Evolutionary conservation across 2,329 filamentous ascomycete species (phyloP).

Genomic region (Celoporthe dispersa): DNA sequence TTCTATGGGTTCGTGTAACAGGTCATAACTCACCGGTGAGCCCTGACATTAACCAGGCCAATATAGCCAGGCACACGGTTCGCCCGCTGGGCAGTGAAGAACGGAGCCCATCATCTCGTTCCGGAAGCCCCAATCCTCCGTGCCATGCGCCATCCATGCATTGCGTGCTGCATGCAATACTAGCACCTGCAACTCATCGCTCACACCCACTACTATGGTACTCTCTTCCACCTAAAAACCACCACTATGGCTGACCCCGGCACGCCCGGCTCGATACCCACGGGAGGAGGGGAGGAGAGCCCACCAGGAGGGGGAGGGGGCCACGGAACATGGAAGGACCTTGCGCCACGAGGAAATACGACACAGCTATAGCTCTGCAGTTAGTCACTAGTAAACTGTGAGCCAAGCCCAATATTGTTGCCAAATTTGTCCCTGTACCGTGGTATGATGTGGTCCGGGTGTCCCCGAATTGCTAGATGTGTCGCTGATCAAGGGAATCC

Average conservation of each 20-base stretch:
- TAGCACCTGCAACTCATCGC: slow-evolving; percentile 31
- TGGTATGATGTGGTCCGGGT: neutral
- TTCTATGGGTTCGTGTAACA: slow-evolving; percentile 22
- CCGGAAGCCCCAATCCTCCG: slow-evolving; percentile 21
- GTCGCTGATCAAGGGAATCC: neutral
- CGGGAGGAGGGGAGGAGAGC: neutral
- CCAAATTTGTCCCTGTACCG: neutral
- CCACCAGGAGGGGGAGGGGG: neutral
- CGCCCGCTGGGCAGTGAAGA: slow-evolving; percentile 21
- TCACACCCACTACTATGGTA: slow-evolving; percentile 23
- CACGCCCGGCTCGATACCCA: neutral
- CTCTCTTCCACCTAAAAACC: slow-evolving; percentile 15
- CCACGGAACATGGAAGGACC: neutral
- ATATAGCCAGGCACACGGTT: slow-evolving; percentile 26
- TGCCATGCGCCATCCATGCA: slow-evolving; percentile 28
- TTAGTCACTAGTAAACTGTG: neutral
- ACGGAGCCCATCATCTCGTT: slow-evolving; percentile 28
- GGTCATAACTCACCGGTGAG: slow-evolving; percentile 25
- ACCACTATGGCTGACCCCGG: slow-evolving; percentile 9
- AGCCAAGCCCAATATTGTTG: neutral
- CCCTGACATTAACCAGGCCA: slow-evolving; percentile 26
- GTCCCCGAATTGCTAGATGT: neutral
- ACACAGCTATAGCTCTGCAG: neutral
- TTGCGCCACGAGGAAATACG: neutral
- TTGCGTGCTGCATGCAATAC: slow-evolving; percentile 30